Base-by-base conservation (phyloP, 768 basidiomycete genomes). In the Chalciporus piperatus region DNA sequence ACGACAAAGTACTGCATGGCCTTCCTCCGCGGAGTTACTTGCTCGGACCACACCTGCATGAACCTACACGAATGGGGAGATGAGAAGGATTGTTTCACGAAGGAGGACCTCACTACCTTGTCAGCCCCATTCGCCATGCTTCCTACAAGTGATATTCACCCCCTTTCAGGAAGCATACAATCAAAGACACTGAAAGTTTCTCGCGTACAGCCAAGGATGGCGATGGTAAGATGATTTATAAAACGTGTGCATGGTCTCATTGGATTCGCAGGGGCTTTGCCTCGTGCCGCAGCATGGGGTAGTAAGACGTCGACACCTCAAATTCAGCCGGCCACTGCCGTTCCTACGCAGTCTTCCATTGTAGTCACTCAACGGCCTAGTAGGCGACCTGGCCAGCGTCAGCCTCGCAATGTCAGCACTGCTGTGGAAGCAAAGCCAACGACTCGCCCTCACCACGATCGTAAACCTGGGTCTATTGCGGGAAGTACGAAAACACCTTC, bases 1-100 rank as follows among this genome's bases (percentile, higher is more conserved):
- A 98, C 95, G 14, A 96, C 96, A 28, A 92, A 97, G 69, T 99
- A 99, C 63, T 99, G 97, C 72, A 94, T 98, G 83, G 78, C 85
- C 4, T 98, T 97, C 68, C 79, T 99, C 54, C 88, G 95, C 38
- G 85, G 91, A 17, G 78, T 81, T 32, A 78, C 78, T 53, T 99
- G 97, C 70, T 80, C 84, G 51, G 92, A 92, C 62, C 87, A 89
- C 60, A 85, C 81, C 57, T 99, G 97, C 70, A 87, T 95, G 85
- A 89, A 91, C 67, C 73, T 95, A 40, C 97, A 99, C 66, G 97
- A 98, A 68, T 97, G 93, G 92, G 97, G 95, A 30, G 97, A 98
- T 55, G 96, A 98, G 71, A 89, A 92, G 50, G 97, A 99, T 69
- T 95, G 92, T 63, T 95, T 97, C 66, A 94, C 95, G 1, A 95